Conservation (phyloP, 148 eudicot species). For the Rhododendron ferrugineum region DNA sequence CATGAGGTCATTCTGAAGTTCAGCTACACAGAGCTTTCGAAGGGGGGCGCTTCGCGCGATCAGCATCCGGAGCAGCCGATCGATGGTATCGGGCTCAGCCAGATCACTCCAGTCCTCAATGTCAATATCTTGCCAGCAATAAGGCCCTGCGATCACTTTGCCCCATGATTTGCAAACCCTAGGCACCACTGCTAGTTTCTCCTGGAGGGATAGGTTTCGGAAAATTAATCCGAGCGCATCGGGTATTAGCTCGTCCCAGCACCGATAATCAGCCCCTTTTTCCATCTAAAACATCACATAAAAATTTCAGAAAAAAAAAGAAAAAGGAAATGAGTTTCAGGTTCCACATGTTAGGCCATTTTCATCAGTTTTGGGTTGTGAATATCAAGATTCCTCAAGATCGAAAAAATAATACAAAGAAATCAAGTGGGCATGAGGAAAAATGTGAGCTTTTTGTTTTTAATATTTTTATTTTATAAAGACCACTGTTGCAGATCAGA, state of each 20-base stretch:
- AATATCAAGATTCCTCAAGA: not conserved
- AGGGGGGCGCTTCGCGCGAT: slow-evolving; percentile 48
- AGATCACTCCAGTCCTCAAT: slow-evolving; percentile 56
- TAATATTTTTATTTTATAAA: not conserved
- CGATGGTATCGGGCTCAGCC: slow-evolving; percentile 32
- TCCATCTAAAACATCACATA: slow-evolving; percentile 30
- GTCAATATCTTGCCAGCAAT: slow-evolving; percentile 76
- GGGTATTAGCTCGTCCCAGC: slow-evolving; percentile 68
- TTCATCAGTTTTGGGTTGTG: not conserved
- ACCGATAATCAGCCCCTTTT: slow-evolving; percentile 29
- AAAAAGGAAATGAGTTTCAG: too few relatives aligned
- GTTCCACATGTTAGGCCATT: not conserved
- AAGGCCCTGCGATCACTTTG: slow-evolving; percentile 61
- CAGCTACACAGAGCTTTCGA: slow-evolving; percentile 51
- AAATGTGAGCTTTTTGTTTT: too few relatives aligned
- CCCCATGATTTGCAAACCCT: slow-evolving; percentile 71
- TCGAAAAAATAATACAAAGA: not conserved
- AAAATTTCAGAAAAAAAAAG: not conserved
- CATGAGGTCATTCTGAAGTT: slow-evolving; percentile 37
- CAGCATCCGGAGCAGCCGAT: slow-evolving; percentile 56
- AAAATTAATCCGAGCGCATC: slow-evolving; percentile 68
- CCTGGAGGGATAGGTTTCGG: slow-evolving; percentile 43
- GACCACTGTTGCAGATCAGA: not conserved
- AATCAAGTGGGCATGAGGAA: not conserved
- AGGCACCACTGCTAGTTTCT: slow-evolving; percentile 53